Percentiles rank a stretch among this genome's conserved stretches.
Conservation (phyloP, 495 filamentous ascomycete species). For the Neurospora sp. region DNA sequence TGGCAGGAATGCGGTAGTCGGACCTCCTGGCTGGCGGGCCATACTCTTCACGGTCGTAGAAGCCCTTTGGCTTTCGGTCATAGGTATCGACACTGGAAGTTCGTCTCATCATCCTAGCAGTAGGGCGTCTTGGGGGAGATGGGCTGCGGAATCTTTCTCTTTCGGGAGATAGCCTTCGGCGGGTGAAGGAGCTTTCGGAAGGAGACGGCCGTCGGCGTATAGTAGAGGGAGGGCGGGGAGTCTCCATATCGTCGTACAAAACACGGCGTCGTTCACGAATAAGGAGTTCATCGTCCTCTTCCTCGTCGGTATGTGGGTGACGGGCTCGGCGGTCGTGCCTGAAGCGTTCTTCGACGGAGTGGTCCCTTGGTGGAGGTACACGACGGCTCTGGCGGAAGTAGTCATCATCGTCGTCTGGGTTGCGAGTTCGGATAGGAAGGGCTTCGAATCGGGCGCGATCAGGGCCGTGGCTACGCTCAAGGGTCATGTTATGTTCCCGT, state of each 20-base stretch:
- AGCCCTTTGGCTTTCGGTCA: conserved; percentile 39
- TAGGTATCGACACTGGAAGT: conserved; percentile 40
- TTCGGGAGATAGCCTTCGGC: conserved; percentile 21
- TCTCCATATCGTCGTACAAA: conserved; percentile 27
- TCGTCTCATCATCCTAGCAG: conserved; percentile 22
- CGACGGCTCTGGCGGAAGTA: conserved; percentile 12
- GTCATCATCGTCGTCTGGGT: conserved; percentile 14
- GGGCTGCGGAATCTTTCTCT: conserved; percentile 27
- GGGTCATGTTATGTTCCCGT: conserved; percentile 12
- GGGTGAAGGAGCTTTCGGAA: conserved; percentile 22
- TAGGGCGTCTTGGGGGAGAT: conserved; percentile 20
- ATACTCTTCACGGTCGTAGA: conserved; percentile 40
- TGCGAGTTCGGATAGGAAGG: background rate
- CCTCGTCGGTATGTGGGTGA: conserved; percentile 26
- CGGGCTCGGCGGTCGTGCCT: conserved; percentile 16
- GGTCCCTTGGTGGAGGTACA: conserved; percentile 15
- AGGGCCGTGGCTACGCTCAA: conserved; percentile 20
- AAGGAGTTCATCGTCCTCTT: conserved; percentile 28
- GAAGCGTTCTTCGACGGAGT: conserved; percentile 21
- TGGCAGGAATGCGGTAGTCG: conserved; percentile 37
- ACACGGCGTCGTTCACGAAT: conserved; percentile 26
- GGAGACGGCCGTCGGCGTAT: conserved; percentile 10
- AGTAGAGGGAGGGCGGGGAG: conserved; percentile 9
- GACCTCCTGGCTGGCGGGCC: conserved; percentile 23
- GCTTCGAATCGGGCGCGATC: conserved; percentile 25